Conservation (phyloP, 139 green algal genomes). For the Ettlia oleoabundans region DNA sequence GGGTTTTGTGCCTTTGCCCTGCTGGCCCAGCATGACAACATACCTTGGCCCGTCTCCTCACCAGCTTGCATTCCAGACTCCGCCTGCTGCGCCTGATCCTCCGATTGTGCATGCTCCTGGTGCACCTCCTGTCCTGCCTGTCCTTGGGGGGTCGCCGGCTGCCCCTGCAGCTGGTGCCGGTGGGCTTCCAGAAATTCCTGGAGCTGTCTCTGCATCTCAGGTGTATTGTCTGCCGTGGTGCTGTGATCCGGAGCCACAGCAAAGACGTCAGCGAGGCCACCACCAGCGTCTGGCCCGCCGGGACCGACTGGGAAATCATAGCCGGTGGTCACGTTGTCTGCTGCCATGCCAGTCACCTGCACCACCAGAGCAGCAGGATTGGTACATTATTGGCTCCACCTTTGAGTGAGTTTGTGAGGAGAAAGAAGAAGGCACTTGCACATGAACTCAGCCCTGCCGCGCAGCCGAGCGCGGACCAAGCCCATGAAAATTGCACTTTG, state of each 20-base stretch:
- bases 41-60: background rate
- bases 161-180: background rate
- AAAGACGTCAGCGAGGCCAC: conserved; percentile 17
- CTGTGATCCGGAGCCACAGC: background rate
- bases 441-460: too few species aligned
- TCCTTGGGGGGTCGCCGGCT: background rate
- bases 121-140: too few species aligned
- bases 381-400: too few species aligned
- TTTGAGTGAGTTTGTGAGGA: too few species aligned
- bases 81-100: too few species aligned
- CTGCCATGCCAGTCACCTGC: conserved; percentile 27
- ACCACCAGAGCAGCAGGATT: too few species aligned
- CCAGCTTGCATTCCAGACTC: background rate
- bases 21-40: background rate
- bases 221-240: background rate
- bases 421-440: too few species aligned
- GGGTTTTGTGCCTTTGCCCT: background rate
- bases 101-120: too few species aligned
- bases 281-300: background rate
- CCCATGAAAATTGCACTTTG: too few species aligned
- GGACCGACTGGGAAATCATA: conserved; percentile 29
- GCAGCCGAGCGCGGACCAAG: too few species aligned
- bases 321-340: background rate
- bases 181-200: background rate
- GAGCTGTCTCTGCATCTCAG: background rate